Percentiles rank a stretch among this genome's conserved stretches.
Conservation (phyloP, 257 asterid genomes). For the Solanum medicagineum region DNA sequence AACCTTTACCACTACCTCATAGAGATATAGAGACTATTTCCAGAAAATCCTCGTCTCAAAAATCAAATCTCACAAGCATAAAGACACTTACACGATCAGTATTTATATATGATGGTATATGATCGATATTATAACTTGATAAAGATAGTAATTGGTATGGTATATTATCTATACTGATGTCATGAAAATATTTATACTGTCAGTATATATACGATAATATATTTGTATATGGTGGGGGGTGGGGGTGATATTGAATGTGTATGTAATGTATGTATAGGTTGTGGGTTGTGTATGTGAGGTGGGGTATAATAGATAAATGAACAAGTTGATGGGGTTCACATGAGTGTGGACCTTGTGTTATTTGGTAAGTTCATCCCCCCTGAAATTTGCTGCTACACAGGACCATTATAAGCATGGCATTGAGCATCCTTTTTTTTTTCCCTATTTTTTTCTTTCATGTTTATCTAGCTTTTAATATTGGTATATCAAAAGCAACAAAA, state of each 20-base stretch:
- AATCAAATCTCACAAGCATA: too few species aligned
- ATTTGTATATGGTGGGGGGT: background rate
- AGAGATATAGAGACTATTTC: too few species aligned
- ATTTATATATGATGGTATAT: background rate
- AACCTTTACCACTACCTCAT: too few species aligned
- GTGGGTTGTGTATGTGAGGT: conserved; percentile 34
- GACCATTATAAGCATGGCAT: conserved; percentile 15
- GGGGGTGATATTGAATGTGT: background rate
- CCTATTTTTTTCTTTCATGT: background rate
- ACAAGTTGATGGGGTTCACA: conserved; percentile 49
- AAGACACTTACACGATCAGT: too few species aligned
- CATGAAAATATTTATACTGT: background rate
- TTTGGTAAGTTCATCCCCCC: conserved; percentile 52
- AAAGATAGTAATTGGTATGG: background rate
- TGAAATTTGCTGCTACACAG: conserved; percentile 21
- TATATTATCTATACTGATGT: background rate
- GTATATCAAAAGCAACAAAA: conserved; percentile 4
- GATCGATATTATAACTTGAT: background rate
- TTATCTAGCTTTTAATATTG: background rate
- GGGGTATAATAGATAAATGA: conserved; percentile 23
- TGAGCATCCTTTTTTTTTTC: background rate
- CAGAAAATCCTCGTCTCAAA: too few species aligned
- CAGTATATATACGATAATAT: background rate
- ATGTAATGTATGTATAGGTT: conserved; percentile 20
- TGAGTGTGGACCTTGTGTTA: conserved; percentile 40